Base-by-base conservation (phyloP, 1,284 basidiomycete genomes). In the Vanrija humicola region DNA sequence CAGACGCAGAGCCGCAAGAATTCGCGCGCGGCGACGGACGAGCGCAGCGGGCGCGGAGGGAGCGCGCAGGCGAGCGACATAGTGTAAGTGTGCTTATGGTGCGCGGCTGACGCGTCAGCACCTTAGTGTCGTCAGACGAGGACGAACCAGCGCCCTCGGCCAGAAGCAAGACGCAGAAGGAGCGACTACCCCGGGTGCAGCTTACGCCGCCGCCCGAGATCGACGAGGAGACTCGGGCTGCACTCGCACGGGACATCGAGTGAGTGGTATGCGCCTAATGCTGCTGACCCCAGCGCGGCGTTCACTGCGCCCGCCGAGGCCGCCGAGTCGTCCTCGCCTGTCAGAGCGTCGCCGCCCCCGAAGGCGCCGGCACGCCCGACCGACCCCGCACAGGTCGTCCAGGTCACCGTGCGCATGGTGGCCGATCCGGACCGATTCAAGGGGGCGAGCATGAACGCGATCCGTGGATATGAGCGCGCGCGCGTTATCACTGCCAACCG, bases 151-250 rank as follows among this genome's bases (percentile, higher is more conserved):
- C 6, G 38, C 38, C 26, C 42, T 46, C 38, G 25, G 54, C 48
- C 16, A 52, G 58, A 28, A 52, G 38, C 5, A 55, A 43, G n/a
- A 38, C 23, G 6, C 10, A 9, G 23, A 28, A 28, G 28, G 52
- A 40, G 40, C 38, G 34, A 19, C 18, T 21, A 19, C 40, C 44
- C 19, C 56, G 51, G 19, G 45, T 63, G 6, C 50, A 43, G 43
- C 57, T 71, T 6, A 72, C 70, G 16, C 69, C 70, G 14, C 70
- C 70, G 29, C 70, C 70, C 0, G 54, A 53, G n/a, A 28, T 67
- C 15, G 43, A 50, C 9, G 59, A 58, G n/a, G 61, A 57, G 19
- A 39, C 55, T 21, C 45, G 40, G 42, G 47, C 47, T 3, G 48
- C 50, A 6, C 42, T 48, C 5, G 7, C 26, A 18, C n/a, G 16